phyloP scores from a whole-genome alignment of 345 rosid genomes.

The Isatis tinctoria region DNA sequence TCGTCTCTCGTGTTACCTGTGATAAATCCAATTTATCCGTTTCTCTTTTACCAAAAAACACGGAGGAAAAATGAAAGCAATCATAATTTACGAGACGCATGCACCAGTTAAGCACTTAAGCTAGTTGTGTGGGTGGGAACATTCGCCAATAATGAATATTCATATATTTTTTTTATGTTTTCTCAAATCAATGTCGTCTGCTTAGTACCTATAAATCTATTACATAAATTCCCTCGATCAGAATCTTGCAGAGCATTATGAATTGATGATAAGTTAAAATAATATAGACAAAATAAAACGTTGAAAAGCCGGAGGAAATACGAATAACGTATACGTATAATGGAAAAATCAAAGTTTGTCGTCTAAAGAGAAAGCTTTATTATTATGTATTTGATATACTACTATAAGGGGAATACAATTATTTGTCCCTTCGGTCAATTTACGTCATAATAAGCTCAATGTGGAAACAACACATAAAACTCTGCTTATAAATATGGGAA shows the following conservation, averaged over 20 bases:
- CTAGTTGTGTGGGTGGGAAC: neutral
- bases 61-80: no score
- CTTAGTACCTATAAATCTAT: neutral
- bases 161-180: no score
- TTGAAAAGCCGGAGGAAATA: neutral
- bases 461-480: neutral
- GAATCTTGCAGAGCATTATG: neutral
- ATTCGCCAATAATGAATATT: neutral
- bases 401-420: neutral
- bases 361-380: neutral
- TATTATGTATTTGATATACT: neutral
- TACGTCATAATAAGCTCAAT: conserved; percentile 14
- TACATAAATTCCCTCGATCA: neutral
- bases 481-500: neutral
- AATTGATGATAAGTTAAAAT: neutral
- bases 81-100: no score
- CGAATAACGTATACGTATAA: neutral
- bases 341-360: neutral
- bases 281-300: neutral
- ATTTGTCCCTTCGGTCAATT: neutral
- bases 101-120: neutral
- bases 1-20: neutral
- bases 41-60: no score
- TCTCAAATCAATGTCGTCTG: neutral
- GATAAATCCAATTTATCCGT: neutral